phyloP scores from a whole-genome alignment of 164 flowering plant species.

The Warburgia ugandensis region DNA sequence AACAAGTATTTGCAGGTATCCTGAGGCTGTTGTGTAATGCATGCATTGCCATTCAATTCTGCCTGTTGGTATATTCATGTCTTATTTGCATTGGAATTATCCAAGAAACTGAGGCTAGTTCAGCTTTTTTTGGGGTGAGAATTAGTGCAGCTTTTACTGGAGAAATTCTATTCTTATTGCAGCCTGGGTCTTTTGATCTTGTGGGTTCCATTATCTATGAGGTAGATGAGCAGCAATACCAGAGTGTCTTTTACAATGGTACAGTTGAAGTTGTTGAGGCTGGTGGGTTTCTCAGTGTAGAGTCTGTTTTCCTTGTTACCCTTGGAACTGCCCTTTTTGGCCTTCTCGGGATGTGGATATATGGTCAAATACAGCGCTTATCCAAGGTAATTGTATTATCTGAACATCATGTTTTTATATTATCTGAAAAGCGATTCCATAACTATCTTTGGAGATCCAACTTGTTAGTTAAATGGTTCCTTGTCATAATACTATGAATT shows the following conservation, averaged over 20 bases:
- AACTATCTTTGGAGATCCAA: too few relatives aligned
- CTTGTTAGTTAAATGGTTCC: too few relatives aligned
- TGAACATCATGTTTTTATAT: neutral
- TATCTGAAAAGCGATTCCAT: too few relatives aligned
- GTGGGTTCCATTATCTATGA: constrained; percentile 84
- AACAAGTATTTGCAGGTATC: constrained; percentile 93
- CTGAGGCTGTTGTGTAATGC: too few relatives aligned
- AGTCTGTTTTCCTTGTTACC: constrained; percentile 75
- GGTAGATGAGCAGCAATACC: constrained; percentile 69
- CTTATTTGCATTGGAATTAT: too few relatives aligned
- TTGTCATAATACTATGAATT: too few relatives aligned
- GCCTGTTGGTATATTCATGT: too few relatives aligned
- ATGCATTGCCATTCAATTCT: too few relatives aligned
- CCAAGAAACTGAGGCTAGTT: too few relatives aligned
- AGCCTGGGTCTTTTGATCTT: constrained; percentile 94
- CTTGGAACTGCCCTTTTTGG: constrained; percentile 69
- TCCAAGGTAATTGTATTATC: constrained; percentile 53
- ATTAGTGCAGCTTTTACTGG: too few relatives aligned
- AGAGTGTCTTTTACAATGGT: constrained; percentile 80
- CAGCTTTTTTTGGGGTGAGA: too few relatives aligned
- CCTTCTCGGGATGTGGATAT: constrained; percentile 61
- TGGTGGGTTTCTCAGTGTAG: constrained; percentile 64
- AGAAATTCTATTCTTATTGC: constrained; percentile 22
- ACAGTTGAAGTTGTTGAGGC: constrained; percentile 91
- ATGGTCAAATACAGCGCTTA: constrained; percentile 53